Conservation (phyloP, 1,284 basidiomycete genomes). For the Cystobasidiaceae sp. region DNA sequence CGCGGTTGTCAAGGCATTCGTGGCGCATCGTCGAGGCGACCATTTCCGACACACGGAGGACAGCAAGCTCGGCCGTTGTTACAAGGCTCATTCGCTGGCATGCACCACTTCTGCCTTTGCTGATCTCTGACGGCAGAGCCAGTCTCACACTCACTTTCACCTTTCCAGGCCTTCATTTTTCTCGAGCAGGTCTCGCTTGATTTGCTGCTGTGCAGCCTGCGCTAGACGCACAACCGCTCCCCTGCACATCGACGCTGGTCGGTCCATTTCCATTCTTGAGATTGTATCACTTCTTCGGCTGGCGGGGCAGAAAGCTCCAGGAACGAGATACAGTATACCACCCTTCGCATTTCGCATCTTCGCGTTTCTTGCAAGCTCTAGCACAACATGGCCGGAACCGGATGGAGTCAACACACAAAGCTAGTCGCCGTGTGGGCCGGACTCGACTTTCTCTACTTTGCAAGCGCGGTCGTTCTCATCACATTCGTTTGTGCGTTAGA, state of each 20-base stretch:
- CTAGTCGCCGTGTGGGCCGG: slow-evolving; percentile 2
- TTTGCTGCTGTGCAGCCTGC: background rate
- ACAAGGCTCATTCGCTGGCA: too few species aligned
- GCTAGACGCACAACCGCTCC: background rate
- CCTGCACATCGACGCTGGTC: background rate
- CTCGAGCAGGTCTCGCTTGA: background rate
- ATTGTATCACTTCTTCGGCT: too few species aligned
- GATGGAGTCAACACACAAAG: background rate
- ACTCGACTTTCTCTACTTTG: slow-evolving; percentile 11
- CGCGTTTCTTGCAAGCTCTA: background rate
- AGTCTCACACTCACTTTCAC: too few species aligned
- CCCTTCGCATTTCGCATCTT: background rate
- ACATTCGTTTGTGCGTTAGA: slow-evolving; percentile 5
- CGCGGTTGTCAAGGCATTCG: too few species aligned
- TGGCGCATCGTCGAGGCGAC: too few species aligned
- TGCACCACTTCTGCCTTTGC: too few species aligned
- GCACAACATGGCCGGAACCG: background rate
- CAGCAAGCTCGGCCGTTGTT: too few species aligned
- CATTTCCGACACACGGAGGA: too few species aligned
- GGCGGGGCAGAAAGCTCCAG: too few species aligned
- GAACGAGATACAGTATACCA: too few species aligned
- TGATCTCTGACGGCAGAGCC: too few species aligned
- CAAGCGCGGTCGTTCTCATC: background rate
- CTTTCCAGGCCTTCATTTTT: background rate
- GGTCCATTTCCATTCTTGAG: background rate